Base-by-base conservation (phyloP, 1,139 yeast genomes). In the Geotrichum fermentans region DNA sequence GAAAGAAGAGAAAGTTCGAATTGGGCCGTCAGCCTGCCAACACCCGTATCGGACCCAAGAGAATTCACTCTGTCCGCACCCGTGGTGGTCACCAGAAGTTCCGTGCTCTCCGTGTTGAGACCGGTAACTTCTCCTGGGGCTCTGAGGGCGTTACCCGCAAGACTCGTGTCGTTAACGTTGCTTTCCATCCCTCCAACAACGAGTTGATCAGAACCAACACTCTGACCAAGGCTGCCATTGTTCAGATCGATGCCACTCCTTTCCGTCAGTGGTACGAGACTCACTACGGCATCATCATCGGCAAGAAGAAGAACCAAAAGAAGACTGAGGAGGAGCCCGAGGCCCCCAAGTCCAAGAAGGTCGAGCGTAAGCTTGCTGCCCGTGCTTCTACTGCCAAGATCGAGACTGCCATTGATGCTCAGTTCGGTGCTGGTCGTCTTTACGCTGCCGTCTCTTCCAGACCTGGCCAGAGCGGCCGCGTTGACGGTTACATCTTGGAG, bases 391-490 rank as follows among this genome's bases (percentile, higher is more conserved):
- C 76, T 61, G 83, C 97, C 67, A 79, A 82, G 78, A 79, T 89
- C 68, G 97, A 90, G 78, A 73, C 79, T 63, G 82, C 96, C 70
- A 92, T 92, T 66, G 94, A 89, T 72, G 72, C 90, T 68, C 98
- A 92, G 81, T 92, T 92, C 29, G 51, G 44, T 47, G 54, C 54
- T 36, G 55, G 55, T 41, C 52, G 94, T 80, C 84, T 92, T 71
- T 92, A 92, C 81, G 98, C 98, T 75, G 83, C 82, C 74, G 89
- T 92, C 73, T 89, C 98, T 66, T 92, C 98, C 56, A 90, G 99
- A 83, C 99, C 99, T 75, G 99, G 99, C 77, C 99, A 92, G 83
- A 85, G 96, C 65, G 99, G 99, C 78, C 94, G 99, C 82, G 84
- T 92, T 79, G 98, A 94, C 75, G 99, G 99, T 78, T 92, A 94